Percentiles rank a stretch among this genome's conserved stretches.
Conservation (phyloP, 768 basidiomycete species). For the Gymnopilus dilepis region DNA sequence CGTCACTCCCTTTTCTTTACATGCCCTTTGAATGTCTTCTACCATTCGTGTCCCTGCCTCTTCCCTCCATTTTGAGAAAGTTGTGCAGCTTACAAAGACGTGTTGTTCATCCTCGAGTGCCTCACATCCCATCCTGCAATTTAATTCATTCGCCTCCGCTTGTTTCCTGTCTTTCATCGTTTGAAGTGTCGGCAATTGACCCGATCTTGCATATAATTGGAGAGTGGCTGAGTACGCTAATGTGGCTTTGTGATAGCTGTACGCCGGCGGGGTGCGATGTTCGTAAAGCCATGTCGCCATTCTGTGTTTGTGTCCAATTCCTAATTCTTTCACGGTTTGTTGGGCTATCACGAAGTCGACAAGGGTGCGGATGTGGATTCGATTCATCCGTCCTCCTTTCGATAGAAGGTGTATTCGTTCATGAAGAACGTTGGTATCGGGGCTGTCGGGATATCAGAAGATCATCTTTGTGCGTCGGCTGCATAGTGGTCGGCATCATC, state of each 20-base stretch:
- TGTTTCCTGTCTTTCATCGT: not conserved
- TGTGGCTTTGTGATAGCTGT: conserved; percentile 20
- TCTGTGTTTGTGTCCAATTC: not conserved
- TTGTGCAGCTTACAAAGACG: conserved; percentile 10
- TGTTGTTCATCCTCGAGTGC: conserved; percentile 8
- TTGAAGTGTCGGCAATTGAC: conserved; percentile 25
- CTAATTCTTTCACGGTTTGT: not conserved
- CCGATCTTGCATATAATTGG: conserved; percentile 27
- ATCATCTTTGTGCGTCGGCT: not conserved
- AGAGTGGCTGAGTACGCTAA: conserved; percentile 27
- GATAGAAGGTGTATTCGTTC: conserved; percentile 17
- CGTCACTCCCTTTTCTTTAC: too few relatives aligned
- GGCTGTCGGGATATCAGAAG: not conserved
- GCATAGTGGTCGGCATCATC: conserved; percentile 19
- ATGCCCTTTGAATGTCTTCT: not conserved
- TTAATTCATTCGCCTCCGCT: not conserved
- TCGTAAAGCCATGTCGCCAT: conserved; percentile 11
- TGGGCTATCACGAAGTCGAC: conserved; percentile 2
- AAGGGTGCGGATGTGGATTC: conserved; percentile 7
- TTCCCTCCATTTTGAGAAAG: not conserved
- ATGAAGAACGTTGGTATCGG: conserved; percentile 18
- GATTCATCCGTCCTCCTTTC: conserved; percentile 8
- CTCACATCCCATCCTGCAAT: conserved; percentile 15
- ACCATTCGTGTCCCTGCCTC: not conserved
- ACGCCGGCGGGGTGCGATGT: conserved; percentile 5